Percentiles rank a stretch among this genome's conserved stretches.
phyloP scores from a whole-genome alignment of 2,329 filamentous ascomycete genomes.

The Cryoendolithus antarcticus region DNA sequence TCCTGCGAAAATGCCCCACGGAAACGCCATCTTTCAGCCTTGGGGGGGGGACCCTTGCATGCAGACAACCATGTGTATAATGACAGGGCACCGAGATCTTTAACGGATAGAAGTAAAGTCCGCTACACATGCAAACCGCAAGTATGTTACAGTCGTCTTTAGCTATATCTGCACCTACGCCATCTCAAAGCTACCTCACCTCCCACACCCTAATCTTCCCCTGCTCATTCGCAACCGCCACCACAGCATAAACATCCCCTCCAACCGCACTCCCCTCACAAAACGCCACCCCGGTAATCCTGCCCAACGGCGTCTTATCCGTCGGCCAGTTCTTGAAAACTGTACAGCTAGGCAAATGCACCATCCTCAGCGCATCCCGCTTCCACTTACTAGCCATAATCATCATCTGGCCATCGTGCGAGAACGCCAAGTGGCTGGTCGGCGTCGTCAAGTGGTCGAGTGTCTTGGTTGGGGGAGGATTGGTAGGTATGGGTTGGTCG shows the following conservation, averaged over 20 bases:
- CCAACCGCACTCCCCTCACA: conserved; percentile 25
- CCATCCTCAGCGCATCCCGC: conserved; percentile 73
- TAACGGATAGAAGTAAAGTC: no score
- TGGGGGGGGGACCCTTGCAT: no score
- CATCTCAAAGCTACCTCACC: conserved; percentile 34
- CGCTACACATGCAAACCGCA: no score
- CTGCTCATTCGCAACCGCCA: conserved; percentile 79
- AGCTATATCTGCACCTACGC: neutral
- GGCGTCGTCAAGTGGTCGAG: conserved; percentile 84
- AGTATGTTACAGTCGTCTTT: no score
- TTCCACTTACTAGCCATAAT: conserved; percentile 79
- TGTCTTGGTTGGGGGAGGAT: conserved; percentile 58
- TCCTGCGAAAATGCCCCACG: no score
- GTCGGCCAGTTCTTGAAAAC: conserved; percentile 98
- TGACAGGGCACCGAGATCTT: no score
- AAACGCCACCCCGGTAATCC: conserved; percentile 51
- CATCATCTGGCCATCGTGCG: conserved; percentile 78
- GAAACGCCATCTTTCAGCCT: no score
- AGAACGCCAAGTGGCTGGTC: conserved; percentile 67
- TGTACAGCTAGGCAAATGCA: conserved; percentile 82
- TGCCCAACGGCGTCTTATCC: conserved; percentile 71
- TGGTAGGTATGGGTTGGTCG: conserved; percentile 39
- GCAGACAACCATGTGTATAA: no score
- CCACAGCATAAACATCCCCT: conserved; percentile 35
- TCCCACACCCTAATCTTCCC: conserved; percentile 90